Evolutionary conservation across 257 asterid genomes (phyloP), one percentile per base, ranked within the genome.

Genomic region (Nicotiana tomentosiformis): DNA sequence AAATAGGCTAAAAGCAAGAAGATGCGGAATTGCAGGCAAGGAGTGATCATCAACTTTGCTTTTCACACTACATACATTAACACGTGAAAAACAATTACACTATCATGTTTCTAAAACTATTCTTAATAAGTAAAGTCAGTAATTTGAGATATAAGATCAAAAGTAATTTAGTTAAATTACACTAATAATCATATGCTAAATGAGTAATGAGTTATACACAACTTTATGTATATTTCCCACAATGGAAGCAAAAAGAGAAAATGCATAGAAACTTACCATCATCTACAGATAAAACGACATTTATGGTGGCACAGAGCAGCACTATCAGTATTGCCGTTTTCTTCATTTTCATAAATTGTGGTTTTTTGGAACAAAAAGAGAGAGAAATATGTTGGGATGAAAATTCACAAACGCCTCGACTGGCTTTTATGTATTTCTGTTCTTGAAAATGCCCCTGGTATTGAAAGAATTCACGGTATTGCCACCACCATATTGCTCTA

Each of bases 401-500:
- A 79, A 85, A 67, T 85, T 43, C 82, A 70, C 33, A 55, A 58
- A 85, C 30, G 7, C 33, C n/a, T 53, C 70, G 58, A 51, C 84
- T 72, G 90, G 82, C 26, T 88, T 93, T 76, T 94, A 90, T 91
- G 89, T 29, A 37, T 46, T 78, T 86, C 20, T 39, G 18, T 29
- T 3, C 2, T 10, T n/a, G 26, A 89, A 83, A 83, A 79, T 53
- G 49, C 84, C 86, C 90, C 37, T 33, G 11, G 23, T 15, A 65
- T 81, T 82, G 6, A 77, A 56, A 11, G 18, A 77, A 87, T 79
- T 84, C 8, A 82, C 91, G 35, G 78, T 26, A 9, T 20, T 90
- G 90, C 92, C 93, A 87, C 77, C 5, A 5, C 0, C 17, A 14
- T 0, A 10, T 76, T 8, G 46, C 80, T 76, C 26, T 51, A 51